Evolutionary conservation across 2,329 filamentous ascomycete genomes (phyloP).

Genomic region (Penicillium thymicola): DNA sequence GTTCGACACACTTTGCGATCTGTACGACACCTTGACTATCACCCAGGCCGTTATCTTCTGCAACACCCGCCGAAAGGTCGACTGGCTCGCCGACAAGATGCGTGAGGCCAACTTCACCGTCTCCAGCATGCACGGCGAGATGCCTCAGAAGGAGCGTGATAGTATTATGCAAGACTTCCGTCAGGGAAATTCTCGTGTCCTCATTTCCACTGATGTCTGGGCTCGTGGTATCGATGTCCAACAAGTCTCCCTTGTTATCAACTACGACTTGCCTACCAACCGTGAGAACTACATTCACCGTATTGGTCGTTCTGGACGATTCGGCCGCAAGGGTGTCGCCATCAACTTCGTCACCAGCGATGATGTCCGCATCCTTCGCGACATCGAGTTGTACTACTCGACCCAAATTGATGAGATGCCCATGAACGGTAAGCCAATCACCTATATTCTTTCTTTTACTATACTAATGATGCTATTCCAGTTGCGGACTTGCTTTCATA

Average conservation of each 20-base stretch:
- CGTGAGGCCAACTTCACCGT: constrained; percentile 98
- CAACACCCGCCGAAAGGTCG: constrained; percentile 99
- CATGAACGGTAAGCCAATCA: constrained; percentile 72
- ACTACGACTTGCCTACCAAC: constrained; percentile 98
- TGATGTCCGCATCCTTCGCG: constrained; percentile 99
- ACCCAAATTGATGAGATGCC: constrained; percentile 99
- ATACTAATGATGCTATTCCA: constrained; percentile 7
- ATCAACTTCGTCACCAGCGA: constrained; percentile 99
- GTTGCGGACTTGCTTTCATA: constrained; percentile 40
- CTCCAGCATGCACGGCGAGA: constrained; percentile 99
- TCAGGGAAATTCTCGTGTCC: constrained; percentile 94
- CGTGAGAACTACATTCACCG: constrained; percentile 99
- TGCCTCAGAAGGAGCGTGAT: constrained; percentile 97
- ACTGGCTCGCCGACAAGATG: constrained; percentile 99
- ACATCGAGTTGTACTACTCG: constrained; percentile 99
- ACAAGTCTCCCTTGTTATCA: constrained; percentile 99
- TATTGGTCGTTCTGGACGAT: constrained; percentile 98
- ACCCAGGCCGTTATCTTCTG: constrained; percentile 99
- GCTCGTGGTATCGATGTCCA: constrained; percentile 99
- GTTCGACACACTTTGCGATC: constrained; percentile 95
- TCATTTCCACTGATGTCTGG: constrained; percentile 96
- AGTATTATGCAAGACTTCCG: constrained; percentile 99
- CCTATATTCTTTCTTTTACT: not conserved
- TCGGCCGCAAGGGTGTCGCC: constrained; percentile 99
- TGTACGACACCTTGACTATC: constrained; percentile 99